These are phyloP conservation scores for Lentinula detonsa DNA, from an alignment of 768 basidiomycete genomes.

Conservation along the genomic window DNA sequence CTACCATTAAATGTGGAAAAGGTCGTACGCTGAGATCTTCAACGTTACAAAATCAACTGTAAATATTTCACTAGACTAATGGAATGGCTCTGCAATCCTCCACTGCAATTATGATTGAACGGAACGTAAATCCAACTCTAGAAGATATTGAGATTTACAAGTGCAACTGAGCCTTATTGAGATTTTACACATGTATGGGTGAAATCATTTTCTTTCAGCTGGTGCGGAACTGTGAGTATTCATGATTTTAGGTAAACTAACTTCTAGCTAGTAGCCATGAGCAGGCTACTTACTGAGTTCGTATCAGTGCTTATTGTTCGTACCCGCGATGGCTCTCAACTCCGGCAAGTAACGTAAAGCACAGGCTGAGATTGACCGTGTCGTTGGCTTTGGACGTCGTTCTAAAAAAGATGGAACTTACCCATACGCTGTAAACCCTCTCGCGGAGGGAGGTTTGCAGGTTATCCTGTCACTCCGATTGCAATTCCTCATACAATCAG, in stretches of 20 bases:
- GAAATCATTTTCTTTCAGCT: too few species aligned
- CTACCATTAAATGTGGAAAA: background rate
- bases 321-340: constrained; percentile 12
- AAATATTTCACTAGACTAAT: background rate
- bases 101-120: background rate
- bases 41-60: background rate
- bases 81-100: constrained; percentile 6
- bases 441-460: constrained; percentile 13
- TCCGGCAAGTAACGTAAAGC: constrained; percentile 12
- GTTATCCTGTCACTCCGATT: constrained; percentile 11
- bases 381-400: constrained; percentile 13
- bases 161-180: too few species aligned
- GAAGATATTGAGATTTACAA: background rate
- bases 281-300: background rate
- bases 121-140: too few species aligned
- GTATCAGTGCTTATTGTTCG: constrained; percentile 10
- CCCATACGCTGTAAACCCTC: constrained; percentile 18
- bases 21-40: background rate
- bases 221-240: too few species aligned
- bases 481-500: constrained; percentile 22
- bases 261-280: background rate
- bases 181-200: too few species aligned
- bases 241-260: too few species aligned
- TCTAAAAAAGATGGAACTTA: constrained; percentile 14
- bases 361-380: constrained; percentile 4